Evolutionary conservation across 1,139 yeast species (phyloP).

Genomic region (Yamadazyma trypodendri): DNA sequence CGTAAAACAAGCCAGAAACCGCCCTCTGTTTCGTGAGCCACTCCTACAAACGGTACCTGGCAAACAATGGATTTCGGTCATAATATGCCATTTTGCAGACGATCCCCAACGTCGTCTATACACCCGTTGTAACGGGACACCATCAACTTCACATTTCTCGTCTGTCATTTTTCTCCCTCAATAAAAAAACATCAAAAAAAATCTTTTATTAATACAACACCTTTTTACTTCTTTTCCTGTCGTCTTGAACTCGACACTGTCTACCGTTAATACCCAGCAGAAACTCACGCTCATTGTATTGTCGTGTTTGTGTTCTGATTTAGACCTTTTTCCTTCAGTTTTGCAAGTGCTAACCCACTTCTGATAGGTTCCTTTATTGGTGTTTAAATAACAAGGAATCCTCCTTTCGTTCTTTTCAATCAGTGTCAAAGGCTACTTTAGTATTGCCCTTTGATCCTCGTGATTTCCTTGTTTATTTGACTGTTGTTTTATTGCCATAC

Average conservation of each 20-base stretch:
- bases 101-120: neutral
- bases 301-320: neutral
- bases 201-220: neutral
- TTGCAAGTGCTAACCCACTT: neutral
- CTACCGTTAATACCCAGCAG: neutral
- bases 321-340: neutral
- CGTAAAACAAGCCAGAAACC: no score
- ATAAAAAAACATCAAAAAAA: neutral
- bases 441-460: neutral
- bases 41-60: neutral
- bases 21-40: no score
- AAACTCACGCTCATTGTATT: neutral
- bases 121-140: neutral
- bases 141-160: neutral
- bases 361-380: neutral
- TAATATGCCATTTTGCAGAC: neutral
- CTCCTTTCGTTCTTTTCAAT: slow-evolving; percentile 3
- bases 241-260: slow-evolving; percentile 1
- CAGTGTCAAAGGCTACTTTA: slow-evolving; percentile 2
- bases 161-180: slow-evolving; percentile 1
- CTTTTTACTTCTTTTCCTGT: neutral
- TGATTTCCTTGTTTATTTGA: neutral
- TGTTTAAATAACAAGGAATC: slow-evolving; percentile 1
- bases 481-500: slow-evolving; percentile 1
- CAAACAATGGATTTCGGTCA: neutral